Conservation (phyloP, 2,329 filamentous ascomycete genomes). For the Emmonsia crescens region DNA sequence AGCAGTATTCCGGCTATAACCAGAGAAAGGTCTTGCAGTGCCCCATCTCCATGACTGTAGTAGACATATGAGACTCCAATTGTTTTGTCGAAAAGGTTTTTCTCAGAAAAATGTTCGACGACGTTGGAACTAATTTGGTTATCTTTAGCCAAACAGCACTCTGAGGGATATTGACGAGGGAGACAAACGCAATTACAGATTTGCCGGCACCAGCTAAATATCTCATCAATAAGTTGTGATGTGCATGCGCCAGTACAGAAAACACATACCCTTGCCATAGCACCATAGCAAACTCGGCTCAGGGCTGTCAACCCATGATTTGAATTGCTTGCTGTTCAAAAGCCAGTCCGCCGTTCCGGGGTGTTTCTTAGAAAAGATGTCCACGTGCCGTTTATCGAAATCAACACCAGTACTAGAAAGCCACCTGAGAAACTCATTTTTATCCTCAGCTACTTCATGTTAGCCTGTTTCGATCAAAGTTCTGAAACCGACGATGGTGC, state of each 20-base stretch:
- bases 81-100: not conserved
- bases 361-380: slow-evolving; percentile 1
- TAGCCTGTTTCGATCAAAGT: not conserved
- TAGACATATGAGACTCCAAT: not conserved
- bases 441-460: not conserved
- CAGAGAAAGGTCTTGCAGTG: not conserved
- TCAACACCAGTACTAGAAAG: not conserved
- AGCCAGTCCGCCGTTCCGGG: slow-evolving; percentile 1
- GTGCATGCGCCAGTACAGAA: not conserved
- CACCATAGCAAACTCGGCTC: slow-evolving; percentile 1
- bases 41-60: not conserved
- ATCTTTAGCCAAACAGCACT: not conserved
- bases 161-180: not conserved
- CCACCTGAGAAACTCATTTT: not conserved
- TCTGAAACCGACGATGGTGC: not conserved
- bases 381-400: slow-evolving; percentile 1
- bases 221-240: not conserved
- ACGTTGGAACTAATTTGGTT: slow-evolving; percentile 1
- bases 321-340: not conserved
- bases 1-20: slow-evolving; percentile 1
- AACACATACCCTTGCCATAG: slow-evolving; percentile 1
- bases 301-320: not conserved
- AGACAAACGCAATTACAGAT: slow-evolving; percentile 4
- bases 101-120: not conserved
- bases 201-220: slow-evolving; percentile 3